Evolutionary conservation across 768 basidiomycete species (phyloP).

Genomic region (Pleurotus sapidus): DNA sequence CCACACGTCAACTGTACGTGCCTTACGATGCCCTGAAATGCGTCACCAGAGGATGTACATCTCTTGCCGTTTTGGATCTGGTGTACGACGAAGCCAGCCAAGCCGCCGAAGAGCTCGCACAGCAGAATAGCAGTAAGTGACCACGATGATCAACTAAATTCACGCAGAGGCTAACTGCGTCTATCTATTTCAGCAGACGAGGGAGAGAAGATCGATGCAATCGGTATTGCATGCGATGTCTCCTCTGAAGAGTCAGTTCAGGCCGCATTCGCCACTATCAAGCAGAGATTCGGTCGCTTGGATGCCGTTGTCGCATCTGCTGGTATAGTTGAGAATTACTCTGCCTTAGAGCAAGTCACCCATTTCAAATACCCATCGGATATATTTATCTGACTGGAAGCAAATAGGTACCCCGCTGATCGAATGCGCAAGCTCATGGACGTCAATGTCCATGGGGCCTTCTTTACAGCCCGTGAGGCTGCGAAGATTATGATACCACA

Average conservation of each 20-base stretch:
- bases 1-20: background rate
- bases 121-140: conserved; percentile 43
- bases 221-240: conserved; percentile 87
- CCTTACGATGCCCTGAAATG: background rate
- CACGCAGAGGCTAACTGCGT: background rate
- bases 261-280: conserved; percentile 62
- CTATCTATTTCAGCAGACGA: conserved; percentile 42
- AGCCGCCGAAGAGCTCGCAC: conserved; percentile 68
- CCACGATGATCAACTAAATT: background rate
- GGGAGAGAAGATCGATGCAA: conserved; percentile 50
- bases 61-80: conserved; percentile 80
- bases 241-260: conserved; percentile 79
- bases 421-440: conserved; percentile 83
- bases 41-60: conserved; percentile 67
- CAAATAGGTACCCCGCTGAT: conserved; percentile 75
- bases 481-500: conserved; percentile 87
- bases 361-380: background rate
- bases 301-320: conserved; percentile 89
- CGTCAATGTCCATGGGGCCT: conserved; percentile 92
- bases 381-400: conserved; percentile 11
- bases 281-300: conserved; percentile 64
- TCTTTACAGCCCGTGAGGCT: conserved; percentile 95
- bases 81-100: conserved; percentile 62
- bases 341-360: conserved; percentile 73
- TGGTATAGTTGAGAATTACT: conserved; percentile 89